phyloP scores from a whole-genome alignment of 1,139 yeast species.

The Citeromyces hawaiiensis region DNA sequence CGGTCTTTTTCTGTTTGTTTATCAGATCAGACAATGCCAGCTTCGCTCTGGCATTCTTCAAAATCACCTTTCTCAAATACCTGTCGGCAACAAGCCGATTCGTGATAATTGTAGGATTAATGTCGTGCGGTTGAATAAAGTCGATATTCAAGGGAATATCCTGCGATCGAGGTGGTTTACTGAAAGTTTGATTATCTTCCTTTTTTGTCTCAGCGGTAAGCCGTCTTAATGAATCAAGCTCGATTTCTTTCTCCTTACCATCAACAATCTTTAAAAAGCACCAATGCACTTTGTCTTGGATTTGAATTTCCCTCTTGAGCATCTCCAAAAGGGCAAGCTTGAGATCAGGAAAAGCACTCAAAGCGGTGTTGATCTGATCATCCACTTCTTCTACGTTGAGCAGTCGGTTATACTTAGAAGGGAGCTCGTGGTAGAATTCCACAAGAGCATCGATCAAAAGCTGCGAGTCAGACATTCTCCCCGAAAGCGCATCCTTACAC shows the following conservation, averaged over 20 bases:
- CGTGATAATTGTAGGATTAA: slow-evolving; percentile 4
- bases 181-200: too few relatives aligned
- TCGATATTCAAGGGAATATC: slow-evolving; percentile 1
- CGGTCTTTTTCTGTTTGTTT: slow-evolving; percentile 2
- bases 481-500: not conserved
- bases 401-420: not conserved
- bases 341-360: not conserved
- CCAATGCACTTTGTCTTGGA: too few relatives aligned
- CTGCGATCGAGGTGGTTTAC: too few relatives aligned
- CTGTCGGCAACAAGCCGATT: slow-evolving; percentile 4
- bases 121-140: not conserved
- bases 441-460: not conserved
- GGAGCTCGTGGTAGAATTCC: not conserved
- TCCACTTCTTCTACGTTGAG: not conserved
- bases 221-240: too few relatives aligned
- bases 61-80: slow-evolving; percentile 3
- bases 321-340: not conserved
- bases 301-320: not conserved
- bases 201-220: too few relatives aligned
- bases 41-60: slow-evolving; percentile 1
- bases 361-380: not conserved
- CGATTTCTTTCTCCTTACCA: too few relatives aligned
- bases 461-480: not conserved
- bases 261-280: too few relatives aligned
- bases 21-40: not conserved